These are phyloP conservation scores for Viridothelium virens DNA, from an alignment of 495 filamentous ascomycete genomes.

Conservation along the genomic window DNA sequence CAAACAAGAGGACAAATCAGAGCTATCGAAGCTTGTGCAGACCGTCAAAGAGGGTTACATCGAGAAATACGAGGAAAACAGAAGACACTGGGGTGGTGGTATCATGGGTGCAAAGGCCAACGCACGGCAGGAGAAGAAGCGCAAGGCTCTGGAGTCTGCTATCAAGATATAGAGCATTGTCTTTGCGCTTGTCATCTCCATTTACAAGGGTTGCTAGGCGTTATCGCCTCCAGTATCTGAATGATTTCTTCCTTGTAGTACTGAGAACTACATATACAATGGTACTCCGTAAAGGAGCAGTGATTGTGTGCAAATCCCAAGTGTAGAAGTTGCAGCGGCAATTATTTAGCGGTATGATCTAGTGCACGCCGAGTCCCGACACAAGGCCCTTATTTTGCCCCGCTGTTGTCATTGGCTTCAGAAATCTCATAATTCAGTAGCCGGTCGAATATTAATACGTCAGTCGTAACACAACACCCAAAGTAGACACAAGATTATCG, in stretches of 20 bases:
- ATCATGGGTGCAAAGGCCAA: conserved; percentile 98
- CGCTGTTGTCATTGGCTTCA: not conserved
- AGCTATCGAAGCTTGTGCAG: conserved; percentile 91
- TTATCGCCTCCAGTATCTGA: not conserved
- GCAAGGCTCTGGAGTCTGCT: conserved; percentile 83
- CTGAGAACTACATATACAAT: too few relatives aligned
- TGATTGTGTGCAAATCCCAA: too few relatives aligned
- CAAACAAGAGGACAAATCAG: conserved; percentile 92
- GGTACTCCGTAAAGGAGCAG: too few relatives aligned
- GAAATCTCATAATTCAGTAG: too few relatives aligned
- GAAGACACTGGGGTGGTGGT: conserved; percentile 97
- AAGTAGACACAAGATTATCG: too few relatives aligned
- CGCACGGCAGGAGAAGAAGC: conserved; percentile 87
- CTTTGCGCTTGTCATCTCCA: not conserved
- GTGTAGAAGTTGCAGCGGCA: not conserved
- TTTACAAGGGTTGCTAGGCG: not conserved
- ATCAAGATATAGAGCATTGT: conserved; percentile 77
- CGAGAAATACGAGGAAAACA: conserved; percentile 88
- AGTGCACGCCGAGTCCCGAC: not conserved
- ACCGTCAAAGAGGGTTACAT: conserved; percentile 97
- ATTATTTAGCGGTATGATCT: not conserved
- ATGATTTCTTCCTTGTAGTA: not conserved
- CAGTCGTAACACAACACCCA: too few relatives aligned
- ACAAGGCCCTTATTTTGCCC: not conserved
- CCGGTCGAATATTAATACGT: not conserved